Conservation (phyloP, 345 rosid species). For the Cardamine occulta region DNA sequence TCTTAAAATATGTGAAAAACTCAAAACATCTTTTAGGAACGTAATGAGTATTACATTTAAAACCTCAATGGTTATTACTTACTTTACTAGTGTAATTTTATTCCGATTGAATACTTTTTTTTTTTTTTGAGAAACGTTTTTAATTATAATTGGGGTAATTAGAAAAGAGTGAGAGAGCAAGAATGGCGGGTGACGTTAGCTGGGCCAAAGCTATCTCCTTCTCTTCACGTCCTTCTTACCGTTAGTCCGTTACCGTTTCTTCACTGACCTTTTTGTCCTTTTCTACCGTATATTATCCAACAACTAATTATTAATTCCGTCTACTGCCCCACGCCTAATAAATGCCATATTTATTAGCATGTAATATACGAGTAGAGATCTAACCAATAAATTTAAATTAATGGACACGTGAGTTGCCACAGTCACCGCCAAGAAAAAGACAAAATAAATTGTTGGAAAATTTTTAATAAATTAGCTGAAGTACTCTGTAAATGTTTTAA, state of each 20-base stretch:
- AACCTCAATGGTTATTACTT: not conserved
- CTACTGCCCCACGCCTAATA: constrained; percentile 8
- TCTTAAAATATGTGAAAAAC: too few species aligned
- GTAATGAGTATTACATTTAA: not conserved
- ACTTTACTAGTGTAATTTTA: not conserved
- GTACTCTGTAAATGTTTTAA: not conserved
- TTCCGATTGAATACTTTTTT: not conserved
- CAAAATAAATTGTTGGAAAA: not conserved
- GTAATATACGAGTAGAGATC: constrained; percentile 3
- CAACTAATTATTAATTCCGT: not conserved
- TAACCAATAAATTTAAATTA: not conserved
- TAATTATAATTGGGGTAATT: not conserved
- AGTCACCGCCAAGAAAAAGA: not conserved
- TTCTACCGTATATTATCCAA: not conserved
- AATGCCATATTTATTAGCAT: not conserved
- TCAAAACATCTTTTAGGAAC: too few species aligned
- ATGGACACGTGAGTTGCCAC: constrained; percentile 1
- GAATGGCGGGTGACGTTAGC: constrained; percentile 7
- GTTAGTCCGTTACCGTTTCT: constrained; percentile 25
- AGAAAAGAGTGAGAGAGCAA: constrained; percentile 1
- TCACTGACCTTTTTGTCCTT: not conserved
- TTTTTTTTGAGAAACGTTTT: too few species aligned
- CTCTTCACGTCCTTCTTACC: not conserved
- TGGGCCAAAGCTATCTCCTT: constrained; percentile 18
- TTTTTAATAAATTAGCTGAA: not conserved